Conservation (phyloP, 352 stramenopile species). For the Globisporangium nagaii region DNA sequence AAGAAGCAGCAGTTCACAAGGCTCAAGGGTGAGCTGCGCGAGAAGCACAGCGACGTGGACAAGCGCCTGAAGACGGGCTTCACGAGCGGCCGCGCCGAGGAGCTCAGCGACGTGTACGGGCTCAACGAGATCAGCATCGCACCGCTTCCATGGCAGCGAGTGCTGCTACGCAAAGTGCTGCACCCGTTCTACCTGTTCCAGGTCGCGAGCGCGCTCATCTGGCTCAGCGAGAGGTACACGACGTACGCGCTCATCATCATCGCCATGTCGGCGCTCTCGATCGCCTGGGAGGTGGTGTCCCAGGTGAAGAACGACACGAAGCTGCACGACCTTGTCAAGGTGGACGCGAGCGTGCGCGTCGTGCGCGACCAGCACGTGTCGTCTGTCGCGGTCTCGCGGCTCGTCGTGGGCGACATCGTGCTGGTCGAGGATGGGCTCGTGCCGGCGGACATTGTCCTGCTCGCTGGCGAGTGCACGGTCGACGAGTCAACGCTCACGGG, state of each 20-base stretch:
- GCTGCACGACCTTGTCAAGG: conserved; percentile 50
- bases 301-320: conserved; percentile 59
- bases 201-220: conserved; percentile 56
- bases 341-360: conserved; percentile 53
- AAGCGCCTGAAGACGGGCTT: conserved; percentile 21
- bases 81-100: conserved; percentile 21
- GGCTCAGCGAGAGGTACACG: conserved; percentile 60
- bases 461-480: conserved; percentile 59
- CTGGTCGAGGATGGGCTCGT: conserved; percentile 59
- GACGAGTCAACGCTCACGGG: conserved; percentile 79
- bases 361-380: conserved; percentile 43
- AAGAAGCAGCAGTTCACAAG: conserved; percentile 44
- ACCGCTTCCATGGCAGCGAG: conserved; percentile 31
- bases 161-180: conserved; percentile 62
- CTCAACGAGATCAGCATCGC: conserved; percentile 52
- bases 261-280: conserved; percentile 55
- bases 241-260: conserved; percentile 66
- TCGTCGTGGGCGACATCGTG: conserved; percentile 72
- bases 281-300: conserved; percentile 63
- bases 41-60: conserved; percentile 28
- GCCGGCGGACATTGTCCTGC: conserved; percentile 52
- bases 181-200: conserved; percentile 85
- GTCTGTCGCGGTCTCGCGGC: conserved; percentile 30
- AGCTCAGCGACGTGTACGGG: conserved; percentile 41
- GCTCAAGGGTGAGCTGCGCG: conserved; percentile 51